Conservation (phyloP, 192 early-diverging fungal species). For the Phlyctochytrium arcticum region DNA sequence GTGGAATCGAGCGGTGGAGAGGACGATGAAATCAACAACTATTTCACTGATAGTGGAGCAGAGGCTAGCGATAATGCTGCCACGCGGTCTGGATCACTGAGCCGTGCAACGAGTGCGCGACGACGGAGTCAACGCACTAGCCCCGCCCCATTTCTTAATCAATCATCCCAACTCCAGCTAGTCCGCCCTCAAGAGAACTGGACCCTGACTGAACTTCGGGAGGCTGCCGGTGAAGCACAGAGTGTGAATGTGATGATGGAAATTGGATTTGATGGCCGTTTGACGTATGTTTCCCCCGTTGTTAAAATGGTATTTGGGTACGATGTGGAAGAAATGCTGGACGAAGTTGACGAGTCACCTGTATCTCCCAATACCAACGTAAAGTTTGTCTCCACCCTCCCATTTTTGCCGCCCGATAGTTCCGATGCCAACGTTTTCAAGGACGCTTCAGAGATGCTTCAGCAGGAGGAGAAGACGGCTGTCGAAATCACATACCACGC, state of each 20-base stretch:
- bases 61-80: constrained; percentile 12
- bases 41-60: constrained; percentile 19
- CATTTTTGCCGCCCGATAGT: constrained; percentile 49
- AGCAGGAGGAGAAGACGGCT: constrained; percentile 54
- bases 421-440: constrained; percentile 58
- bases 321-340: constrained; percentile 25
- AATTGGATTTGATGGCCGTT: constrained; percentile 52
- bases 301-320: constrained; percentile 69
- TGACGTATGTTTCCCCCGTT: constrained; percentile 67
- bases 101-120: neutral
- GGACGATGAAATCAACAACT: constrained; percentile 18
- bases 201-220: constrained; percentile 43
- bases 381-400: constrained; percentile 17
- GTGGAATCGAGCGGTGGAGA: constrained; percentile 12
- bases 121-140: neutral
- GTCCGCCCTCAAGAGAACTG: constrained; percentile 19
- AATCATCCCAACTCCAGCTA: constrained; percentile 14
- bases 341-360: constrained; percentile 30
- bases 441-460: constrained; percentile 50
- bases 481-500: constrained; percentile 64
- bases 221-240: constrained; percentile 63
- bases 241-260: constrained; percentile 76
- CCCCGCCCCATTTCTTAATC: constrained; percentile 3
- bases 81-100: neutral
- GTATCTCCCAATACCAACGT: neutral